Base-by-base conservation (phyloP, 225 moss, liverwort and hornwort genomes). In the Neckera pumila region DNA sequence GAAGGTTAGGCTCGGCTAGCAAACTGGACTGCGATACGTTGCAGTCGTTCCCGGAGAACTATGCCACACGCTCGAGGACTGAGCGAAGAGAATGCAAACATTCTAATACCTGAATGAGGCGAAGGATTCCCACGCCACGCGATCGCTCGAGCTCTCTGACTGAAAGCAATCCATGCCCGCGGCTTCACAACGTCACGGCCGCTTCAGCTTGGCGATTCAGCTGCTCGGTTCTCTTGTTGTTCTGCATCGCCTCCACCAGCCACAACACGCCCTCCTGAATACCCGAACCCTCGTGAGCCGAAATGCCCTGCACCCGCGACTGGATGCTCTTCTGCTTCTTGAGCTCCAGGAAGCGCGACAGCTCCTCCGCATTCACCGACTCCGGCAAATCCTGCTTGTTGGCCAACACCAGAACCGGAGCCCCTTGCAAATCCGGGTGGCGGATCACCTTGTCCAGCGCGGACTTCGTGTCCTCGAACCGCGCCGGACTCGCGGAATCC, bases 331-430 rank as follows among this genome's bases (percentile, higher is more conserved):
- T 95, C 65, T 95, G 94, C 85, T 95, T 87, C 92, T 96, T 95
- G 7, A 97, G 89, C 87, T 96, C 95, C 90, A 99, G 84, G 56
- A 84, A 92, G 15, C 89, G 94, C 20, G 94, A 89, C 56, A 99
- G 89, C 89, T 99, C 99, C 91, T 99, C 96, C 23, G 93, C 96
- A 69, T 94, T 95, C 84, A 94, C 92, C 7, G 96, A 97, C 53
- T 95, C 96, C 60, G 95, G 71, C 90, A 99, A 86, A 79, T 97
- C 99, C 96, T 99, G 99, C 91, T 99, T 99, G 86, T 99, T 97
- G 28, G 96, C 97, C 81, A 97, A 93, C 75, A 99, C 93, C 88
- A 99, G 90, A 42, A 99, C 86, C 33, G 97, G 99, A 27, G 97
- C 99, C 36, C 99, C 99, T 80, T 96, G 96, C 93, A 99, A 92